Evolutionary conservation across 345 rosid genomes (phyloP), one percentile per base, ranked within the genome.

Genomic region (Erucastrum elatum): DNA sequence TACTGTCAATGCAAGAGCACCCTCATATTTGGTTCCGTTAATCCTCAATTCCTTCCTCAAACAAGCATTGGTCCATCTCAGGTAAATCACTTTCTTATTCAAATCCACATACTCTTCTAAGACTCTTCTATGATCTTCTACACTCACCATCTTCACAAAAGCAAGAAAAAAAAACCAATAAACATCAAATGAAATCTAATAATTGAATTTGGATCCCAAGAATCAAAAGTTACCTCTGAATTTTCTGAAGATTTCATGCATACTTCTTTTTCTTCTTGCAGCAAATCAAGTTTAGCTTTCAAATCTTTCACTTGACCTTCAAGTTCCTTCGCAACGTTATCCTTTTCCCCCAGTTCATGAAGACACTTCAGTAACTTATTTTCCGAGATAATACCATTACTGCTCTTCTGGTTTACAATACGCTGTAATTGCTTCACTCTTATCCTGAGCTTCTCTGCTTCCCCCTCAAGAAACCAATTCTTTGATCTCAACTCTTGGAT

Each of bases 61-160:
- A 84, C 96, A 94, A 10, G 91, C 92, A 74, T 89, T 88, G 62
- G 81, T 83, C 97, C 93, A 90, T 81, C 89, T 86, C 17, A 89
- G 77, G 87, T 74, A 80, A 15, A 72, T 81, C 68, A 89, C 71
- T 59, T 94, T 91, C 17, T 80, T 84, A 4, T 80, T 85, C 3
- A 89, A 60, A 15, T 82, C 74, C 69, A 87, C 90, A 6, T 78
- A 62, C 79, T 89, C 94, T 46, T 78, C 72, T 73, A 65, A 59
- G 44, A 88, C 75, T 75, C 67, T 76, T 55, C 41, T 74, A 74
- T 88, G 84, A 0, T 84, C 89, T 66, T 90, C 90, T 13, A 68
- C 73, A 35, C 37, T 62, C 71, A 79, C 71, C 78, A 79, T 55
- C 82, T 79, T 68, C 49, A n/a, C 55, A 60, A 25, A 27, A n/a